These are phyloP conservation scores for Saccharum spontaneum DNA, from an alignment of 176 grass and related monocot species.

Conservation along the genomic window DNA sequence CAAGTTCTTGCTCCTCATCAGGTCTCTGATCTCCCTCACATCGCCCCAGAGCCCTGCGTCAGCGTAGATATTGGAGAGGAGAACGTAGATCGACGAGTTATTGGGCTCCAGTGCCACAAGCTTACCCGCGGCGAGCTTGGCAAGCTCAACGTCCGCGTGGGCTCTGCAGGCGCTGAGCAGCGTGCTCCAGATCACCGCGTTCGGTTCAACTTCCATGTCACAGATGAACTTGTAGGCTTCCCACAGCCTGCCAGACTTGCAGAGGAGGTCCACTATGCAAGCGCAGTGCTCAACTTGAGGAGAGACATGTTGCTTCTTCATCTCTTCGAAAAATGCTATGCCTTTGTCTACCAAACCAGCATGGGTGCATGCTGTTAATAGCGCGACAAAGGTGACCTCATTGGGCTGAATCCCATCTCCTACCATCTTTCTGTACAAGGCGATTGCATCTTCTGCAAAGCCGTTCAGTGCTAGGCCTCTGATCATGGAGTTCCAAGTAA, in stretches of 20 bases:
- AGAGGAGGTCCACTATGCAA: conserved; percentile 74
- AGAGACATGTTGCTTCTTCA: conserved; percentile 43
- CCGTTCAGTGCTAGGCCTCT: conserved; percentile 75
- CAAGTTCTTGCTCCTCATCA: conserved; percentile 76
- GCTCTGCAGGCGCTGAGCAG: conserved; percentile 70
- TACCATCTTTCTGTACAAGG: conserved; percentile 52
- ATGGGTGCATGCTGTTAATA: conserved; percentile 80
- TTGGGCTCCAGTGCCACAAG: conserved; percentile 55
- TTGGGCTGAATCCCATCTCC: conserved; percentile 52
- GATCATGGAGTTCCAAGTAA: conserved; percentile 92
- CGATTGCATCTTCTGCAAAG: conserved; percentile 54
- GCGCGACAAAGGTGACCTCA: conserved; percentile 64
- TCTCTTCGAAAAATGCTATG: conserved; percentile 52
- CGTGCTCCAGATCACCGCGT: conserved; percentile 72
- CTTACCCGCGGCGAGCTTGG: conserved; percentile 55
- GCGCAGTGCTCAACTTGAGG: conserved; percentile 91
- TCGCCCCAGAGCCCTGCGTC: conserved; percentile 63
- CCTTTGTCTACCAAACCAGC: conserved; percentile 71
- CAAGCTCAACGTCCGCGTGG: conserved; percentile 55
- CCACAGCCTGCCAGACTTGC: conserved; percentile 60
- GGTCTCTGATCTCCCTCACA: conserved; percentile 57
- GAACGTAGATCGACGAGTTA: conserved; percentile 69
- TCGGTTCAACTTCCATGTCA: conserved; percentile 71
- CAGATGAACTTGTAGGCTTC: conserved; percentile 75
- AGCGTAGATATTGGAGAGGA: conserved; percentile 77